Conservation (phyloP, 164 flowering plant species). For the Nymphaea colorata region DNA sequence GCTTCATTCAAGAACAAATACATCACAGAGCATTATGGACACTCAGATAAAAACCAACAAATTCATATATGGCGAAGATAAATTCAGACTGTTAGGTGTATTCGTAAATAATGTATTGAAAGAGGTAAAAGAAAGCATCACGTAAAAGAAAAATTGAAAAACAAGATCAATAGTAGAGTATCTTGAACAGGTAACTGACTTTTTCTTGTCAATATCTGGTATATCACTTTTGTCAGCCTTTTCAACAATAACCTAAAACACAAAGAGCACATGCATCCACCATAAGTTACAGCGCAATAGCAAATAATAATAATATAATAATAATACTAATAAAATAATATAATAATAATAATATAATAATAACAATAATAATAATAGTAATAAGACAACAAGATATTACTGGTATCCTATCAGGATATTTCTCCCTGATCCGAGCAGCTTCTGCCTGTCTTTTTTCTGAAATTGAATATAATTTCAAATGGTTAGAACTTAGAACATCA, state of each 20-base stretch:
- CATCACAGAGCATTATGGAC: too few relatives aligned
- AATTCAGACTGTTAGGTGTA: too few relatives aligned
- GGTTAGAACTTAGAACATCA: background rate
- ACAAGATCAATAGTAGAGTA: background rate
- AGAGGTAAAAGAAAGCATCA: too few relatives aligned
- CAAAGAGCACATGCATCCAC: too few relatives aligned
- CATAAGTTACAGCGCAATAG: too few relatives aligned
- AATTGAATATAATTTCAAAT: background rate
- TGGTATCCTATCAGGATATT: slow-evolving; percentile 83
- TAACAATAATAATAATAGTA: background rate
- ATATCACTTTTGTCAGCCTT: slow-evolving; percentile 75
- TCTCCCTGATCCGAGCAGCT: slow-evolving; percentile 75
- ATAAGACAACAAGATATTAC: slow-evolving; percentile 17
- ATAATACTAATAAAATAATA: background rate
- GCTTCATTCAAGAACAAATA: too few relatives aligned
- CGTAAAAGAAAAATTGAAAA: too few relatives aligned
- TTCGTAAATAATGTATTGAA: too few relatives aligned
- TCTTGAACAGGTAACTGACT: slow-evolving; percentile 28
- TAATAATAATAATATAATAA: background rate
- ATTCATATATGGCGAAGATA: too few relatives aligned
- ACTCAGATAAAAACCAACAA: too few relatives aligned
- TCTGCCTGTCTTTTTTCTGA: slow-evolving; percentile 87
- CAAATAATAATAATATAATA: too few relatives aligned
- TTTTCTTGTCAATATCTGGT: slow-evolving; percentile 87
- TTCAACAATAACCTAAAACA: slow-evolving; percentile 66